phyloP scores from a whole-genome alignment of 352 stramenopile genomes.

The Globisporangium canariense region DNA sequence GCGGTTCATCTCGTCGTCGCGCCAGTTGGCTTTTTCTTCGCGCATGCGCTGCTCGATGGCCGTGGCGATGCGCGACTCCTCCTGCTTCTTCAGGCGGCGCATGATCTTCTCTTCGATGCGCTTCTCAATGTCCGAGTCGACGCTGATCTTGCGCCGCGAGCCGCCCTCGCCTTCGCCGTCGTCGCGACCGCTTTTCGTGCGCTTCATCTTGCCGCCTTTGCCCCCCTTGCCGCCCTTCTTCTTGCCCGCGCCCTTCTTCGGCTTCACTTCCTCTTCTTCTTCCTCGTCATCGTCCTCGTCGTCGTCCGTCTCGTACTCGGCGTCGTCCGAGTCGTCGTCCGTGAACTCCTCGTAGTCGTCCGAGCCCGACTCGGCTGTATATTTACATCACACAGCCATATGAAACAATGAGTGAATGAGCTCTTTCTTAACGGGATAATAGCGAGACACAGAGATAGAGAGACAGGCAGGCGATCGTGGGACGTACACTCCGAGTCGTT shows the following conservation, averaged over 20 bases:
- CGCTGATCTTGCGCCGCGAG: slow-evolving; percentile 46
- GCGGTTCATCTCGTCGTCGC: slow-evolving; percentile 87
- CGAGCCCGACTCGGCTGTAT: slow-evolving; percentile 64
- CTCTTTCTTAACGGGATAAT: not conserved
- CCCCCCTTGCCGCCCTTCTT: slow-evolving; percentile 29
- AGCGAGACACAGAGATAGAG: not conserved
- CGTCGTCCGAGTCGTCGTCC: slow-evolving; percentile 61
- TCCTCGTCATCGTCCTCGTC: slow-evolving; percentile 59
- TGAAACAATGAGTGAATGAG: not conserved
- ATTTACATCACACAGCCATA: not conserved
- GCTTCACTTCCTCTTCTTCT: slow-evolving; percentile 59
- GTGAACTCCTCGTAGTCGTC: slow-evolving; percentile 58
- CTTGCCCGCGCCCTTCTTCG: slow-evolving; percentile 55
- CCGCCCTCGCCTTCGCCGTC: slow-evolving; percentile 34
- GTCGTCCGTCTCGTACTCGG: slow-evolving; percentile 65
- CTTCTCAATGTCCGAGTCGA: slow-evolving; percentile 78
- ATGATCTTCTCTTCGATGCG: slow-evolving; percentile 88
- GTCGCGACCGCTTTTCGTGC: slow-evolving; percentile 44
- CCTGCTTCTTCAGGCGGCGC: slow-evolving; percentile 82
- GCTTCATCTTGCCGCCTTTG: slow-evolving; percentile 29
- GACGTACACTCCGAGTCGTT: slow-evolving; percentile 85
- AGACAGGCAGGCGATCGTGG: not conserved
- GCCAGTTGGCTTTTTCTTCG: slow-evolving; percentile 83
- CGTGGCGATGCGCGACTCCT: slow-evolving; percentile 78
- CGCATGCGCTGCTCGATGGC: slow-evolving; percentile 83